Evolutionary conservation across 805 yeast species (phyloP).

Genomic region (Helenozyma baotianmanensis): DNA sequence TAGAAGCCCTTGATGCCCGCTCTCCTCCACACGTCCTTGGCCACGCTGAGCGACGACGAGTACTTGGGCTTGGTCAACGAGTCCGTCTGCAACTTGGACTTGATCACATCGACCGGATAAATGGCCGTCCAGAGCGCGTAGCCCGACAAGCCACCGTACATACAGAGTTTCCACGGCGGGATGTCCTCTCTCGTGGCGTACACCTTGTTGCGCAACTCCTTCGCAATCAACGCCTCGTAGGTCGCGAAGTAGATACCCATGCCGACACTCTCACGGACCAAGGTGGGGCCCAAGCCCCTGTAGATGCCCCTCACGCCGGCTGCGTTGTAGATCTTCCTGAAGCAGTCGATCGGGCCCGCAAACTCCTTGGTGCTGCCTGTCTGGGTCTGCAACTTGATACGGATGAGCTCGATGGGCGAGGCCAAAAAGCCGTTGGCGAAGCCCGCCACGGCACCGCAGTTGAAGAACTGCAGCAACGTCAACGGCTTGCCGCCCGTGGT

Average conservation of each 20-base stretch:
- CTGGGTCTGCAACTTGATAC: slow-evolving; percentile 92
- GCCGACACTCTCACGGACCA: slow-evolving; percentile 81
- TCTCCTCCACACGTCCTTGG: slow-evolving; percentile 46
- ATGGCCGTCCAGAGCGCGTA: slow-evolving; percentile 79
- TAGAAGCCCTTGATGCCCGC: slow-evolving; percentile 76
- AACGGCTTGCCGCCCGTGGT: slow-evolving; percentile 45
- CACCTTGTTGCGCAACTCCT: slow-evolving; percentile 46
- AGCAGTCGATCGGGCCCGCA: slow-evolving; percentile 72
- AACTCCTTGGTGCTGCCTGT: slow-evolving; percentile 49
- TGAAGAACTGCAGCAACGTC: slow-evolving; percentile 62
- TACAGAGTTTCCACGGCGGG: slow-evolving; percentile 82
- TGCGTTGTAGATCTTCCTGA: slow-evolving; percentile 49
- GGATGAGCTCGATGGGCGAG: slow-evolving; percentile 90
- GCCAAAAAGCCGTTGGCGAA: slow-evolving; percentile 85
- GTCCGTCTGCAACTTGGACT: slow-evolving; percentile 78
- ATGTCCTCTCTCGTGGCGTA: slow-evolving; percentile 60
- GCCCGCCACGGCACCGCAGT: slow-evolving; percentile 90
- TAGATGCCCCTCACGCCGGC: slow-evolving; percentile 62
- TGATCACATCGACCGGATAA: slow-evolving; percentile 89
- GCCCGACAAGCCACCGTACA: slow-evolving; percentile 89
- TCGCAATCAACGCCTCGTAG: slow-evolving; percentile 80
- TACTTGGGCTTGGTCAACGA: slow-evolving; percentile 55
- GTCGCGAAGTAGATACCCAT: slow-evolving; percentile 85
- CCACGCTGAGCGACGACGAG: slow-evolving; percentile 56
- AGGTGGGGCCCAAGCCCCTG: slow-evolving; percentile 80